Conservation (phyloP, 1,284 basidiomycete genomes). For the Pulveroboletus sp. region DNA sequence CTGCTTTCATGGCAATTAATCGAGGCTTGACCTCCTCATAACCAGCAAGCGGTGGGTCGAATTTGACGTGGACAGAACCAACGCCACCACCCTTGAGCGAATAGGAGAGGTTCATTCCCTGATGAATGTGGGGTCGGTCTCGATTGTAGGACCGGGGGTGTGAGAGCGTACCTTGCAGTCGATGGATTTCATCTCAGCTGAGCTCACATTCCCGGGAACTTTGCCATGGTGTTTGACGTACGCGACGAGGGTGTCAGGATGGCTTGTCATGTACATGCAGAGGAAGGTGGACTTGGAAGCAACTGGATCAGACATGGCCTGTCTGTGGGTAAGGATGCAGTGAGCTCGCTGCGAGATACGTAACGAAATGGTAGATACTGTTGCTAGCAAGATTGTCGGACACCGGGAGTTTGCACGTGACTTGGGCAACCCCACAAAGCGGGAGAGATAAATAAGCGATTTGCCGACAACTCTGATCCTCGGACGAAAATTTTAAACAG, state of each 20-base stretch:
- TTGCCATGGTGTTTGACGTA: conserved; percentile 75
- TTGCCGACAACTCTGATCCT: background rate
- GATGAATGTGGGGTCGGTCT: background rate
- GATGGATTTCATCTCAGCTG: conserved; percentile 64
- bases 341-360: too few relatives aligned
- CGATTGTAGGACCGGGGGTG: background rate
- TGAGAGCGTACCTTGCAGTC: conserved; percentile 49
- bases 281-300: conserved; percentile 72
- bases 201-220: conserved; percentile 46
- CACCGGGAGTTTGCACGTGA: too few relatives aligned
- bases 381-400: background rate
- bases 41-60: conserved; percentile 65
- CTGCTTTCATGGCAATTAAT: conserved; percentile 66
- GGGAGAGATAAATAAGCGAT: background rate
- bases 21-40: conserved; percentile 81
- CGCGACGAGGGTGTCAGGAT: conserved; percentile 76
- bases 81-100: conserved; percentile 42
- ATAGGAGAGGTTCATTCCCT: conserved; percentile 72
- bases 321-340: too few relatives aligned
- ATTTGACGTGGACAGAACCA: conserved; percentile 46
- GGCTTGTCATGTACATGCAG: conserved; percentile 78
- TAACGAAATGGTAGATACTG: too few relatives aligned
- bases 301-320: conserved; percentile 50
- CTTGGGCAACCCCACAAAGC: too few relatives aligned
- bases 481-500: background rate